Percentiles rank a stretch among this genome's conserved stretches.
Evolutionary conservation across 1,284 basidiomycete species (phyloP).

Genomic region (Mycosarcoma mackinlayi): DNA sequence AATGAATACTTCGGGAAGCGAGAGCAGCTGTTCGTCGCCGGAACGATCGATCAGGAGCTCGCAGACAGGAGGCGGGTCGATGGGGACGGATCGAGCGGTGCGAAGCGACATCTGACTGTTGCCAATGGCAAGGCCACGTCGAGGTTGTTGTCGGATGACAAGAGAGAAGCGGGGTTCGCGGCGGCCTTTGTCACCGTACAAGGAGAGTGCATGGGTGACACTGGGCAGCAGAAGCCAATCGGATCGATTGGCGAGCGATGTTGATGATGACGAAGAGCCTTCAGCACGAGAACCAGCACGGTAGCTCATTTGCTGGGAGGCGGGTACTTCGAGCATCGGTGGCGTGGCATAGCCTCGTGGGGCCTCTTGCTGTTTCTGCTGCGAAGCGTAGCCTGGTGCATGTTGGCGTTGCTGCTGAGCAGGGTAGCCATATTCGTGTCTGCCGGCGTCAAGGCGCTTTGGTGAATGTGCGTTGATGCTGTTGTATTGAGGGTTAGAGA

Average conservation of each 20-base stretch:
- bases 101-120: constrained; percentile 52
- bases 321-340: background rate
- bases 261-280: background rate
- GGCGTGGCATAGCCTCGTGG: constrained; percentile 21
- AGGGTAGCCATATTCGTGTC: background rate
- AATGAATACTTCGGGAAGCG: constrained; percentile 45
- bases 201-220: constrained; percentile 26
- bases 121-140: constrained; percentile 41
- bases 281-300: constrained; percentile 1
- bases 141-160: constrained; percentile 49
- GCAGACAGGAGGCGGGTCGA: constrained; percentile 50
- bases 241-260: constrained; percentile 16
- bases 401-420: constrained; percentile 4
- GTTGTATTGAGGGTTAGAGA: background rate
- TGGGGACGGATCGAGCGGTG: constrained; percentile 40
- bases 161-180: constrained; percentile 41
- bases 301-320: constrained; percentile 13
- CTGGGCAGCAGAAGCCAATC: constrained; percentile 40
- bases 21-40: constrained; percentile 48
- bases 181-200: constrained; percentile 26
- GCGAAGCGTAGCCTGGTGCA: constrained; percentile 1
- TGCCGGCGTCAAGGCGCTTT: background rate
- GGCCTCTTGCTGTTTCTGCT: constrained; percentile 5
- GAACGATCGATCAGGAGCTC: constrained; percentile 45
- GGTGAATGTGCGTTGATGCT: background rate